Conservation (phyloP, 179 eudicot species). For the Camellia oleifera region DNA sequence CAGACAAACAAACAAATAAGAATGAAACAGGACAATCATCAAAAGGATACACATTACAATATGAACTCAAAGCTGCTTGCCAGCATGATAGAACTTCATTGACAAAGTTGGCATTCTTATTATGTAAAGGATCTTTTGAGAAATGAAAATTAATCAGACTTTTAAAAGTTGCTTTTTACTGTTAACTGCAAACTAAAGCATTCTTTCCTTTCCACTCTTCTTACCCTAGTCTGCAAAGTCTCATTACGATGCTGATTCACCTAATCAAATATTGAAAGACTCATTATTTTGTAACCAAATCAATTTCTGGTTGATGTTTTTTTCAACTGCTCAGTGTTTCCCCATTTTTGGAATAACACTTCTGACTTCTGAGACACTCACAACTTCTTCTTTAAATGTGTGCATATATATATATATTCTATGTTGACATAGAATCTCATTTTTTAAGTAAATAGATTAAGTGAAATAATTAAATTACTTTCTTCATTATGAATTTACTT, state of each 20-base stretch:
- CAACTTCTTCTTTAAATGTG: too few species aligned
- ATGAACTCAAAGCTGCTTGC: not conserved
- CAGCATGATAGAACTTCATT: not conserved
- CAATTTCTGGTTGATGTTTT: not conserved
- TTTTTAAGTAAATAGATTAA: too few species aligned
- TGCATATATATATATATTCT: not conserved
- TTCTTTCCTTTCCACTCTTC: not conserved
- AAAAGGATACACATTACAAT: not conserved
- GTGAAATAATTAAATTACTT: too few species aligned
- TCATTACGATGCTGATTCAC: not conserved
- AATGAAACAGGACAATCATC: not conserved
- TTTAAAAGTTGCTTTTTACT: not conserved
- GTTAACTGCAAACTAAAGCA: not conserved
- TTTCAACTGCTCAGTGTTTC: not conserved
- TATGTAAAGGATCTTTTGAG: not conserved
- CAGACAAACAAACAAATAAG: conserved; percentile 16
- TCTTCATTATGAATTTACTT: conserved; percentile 2
- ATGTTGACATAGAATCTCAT: not conserved
- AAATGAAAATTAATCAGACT: not conserved
- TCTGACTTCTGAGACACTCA: too few species aligned
- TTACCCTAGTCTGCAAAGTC: not conserved
- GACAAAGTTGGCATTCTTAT: not conserved
- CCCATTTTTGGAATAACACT: not conserved
- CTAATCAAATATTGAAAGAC: not conserved
- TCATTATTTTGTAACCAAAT: not conserved